phyloP scores from a whole-genome alignment of 345 rosid species.

The Populus euphratica region DNA sequence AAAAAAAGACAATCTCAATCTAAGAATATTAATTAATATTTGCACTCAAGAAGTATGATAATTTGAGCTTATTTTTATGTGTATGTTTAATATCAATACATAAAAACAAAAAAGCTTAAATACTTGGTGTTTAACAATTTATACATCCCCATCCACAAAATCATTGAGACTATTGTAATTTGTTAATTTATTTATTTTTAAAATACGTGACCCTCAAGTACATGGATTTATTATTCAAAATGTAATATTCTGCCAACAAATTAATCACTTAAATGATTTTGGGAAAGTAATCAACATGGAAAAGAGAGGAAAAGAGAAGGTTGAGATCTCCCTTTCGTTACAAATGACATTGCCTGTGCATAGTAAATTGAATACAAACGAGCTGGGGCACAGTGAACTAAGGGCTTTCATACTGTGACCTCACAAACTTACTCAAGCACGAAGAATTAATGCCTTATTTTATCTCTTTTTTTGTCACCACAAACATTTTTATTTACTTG shows the following conservation, averaged over 20 bases:
- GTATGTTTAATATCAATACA: too few relatives aligned
- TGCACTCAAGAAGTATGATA: background rate
- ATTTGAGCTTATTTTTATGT: too few relatives aligned
- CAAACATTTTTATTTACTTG: background rate
- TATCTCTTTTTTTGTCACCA: background rate
- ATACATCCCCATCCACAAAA: too few relatives aligned
- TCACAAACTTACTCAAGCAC: background rate
- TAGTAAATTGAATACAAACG: background rate
- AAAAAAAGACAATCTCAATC: too few relatives aligned
- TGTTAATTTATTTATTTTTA: too few relatives aligned
- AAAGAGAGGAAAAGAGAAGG: background rate
- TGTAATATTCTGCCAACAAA: background rate
- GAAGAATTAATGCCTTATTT: too few relatives aligned
- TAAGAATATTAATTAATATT: too few relatives aligned
- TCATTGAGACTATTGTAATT: too few relatives aligned
- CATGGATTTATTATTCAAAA: background rate
- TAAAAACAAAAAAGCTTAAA: too few relatives aligned
- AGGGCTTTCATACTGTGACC: background rate
- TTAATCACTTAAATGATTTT: too few relatives aligned
- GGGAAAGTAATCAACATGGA: background rate
- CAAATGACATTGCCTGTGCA: background rate
- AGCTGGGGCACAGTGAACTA: background rate
- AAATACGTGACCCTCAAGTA: background rate
- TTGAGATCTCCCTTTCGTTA: background rate
- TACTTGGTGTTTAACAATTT: too few relatives aligned